phyloP scores from a whole-genome alignment of 2,329 filamentous ascomycete genomes.

The Arthroderma sp. region DNA sequence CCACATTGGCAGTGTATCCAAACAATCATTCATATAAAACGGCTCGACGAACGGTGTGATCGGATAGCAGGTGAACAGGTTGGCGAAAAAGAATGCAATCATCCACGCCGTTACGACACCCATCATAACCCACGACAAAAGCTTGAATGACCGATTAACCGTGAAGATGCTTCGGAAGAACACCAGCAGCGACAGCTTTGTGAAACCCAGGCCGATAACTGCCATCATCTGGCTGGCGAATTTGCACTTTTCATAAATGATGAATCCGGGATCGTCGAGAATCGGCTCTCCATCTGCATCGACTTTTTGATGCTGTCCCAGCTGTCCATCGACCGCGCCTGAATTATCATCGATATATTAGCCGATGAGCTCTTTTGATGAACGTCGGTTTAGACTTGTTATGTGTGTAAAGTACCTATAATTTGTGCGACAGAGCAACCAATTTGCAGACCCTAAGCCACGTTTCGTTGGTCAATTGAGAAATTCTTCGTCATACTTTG shows the following conservation, averaged over 20 bases:
- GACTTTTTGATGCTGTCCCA: background rate
- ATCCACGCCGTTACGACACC: background rate
- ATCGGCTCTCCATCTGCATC: background rate
- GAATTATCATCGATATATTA: background rate
- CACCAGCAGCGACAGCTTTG: background rate
- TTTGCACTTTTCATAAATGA: background rate
- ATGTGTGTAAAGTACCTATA: too few relatives aligned
- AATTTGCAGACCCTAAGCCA: too few relatives aligned
- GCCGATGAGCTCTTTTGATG: too few relatives aligned
- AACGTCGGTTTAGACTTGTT: too few relatives aligned
- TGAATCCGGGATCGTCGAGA: background rate
- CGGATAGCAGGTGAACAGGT: background rate
- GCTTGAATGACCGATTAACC: background rate
- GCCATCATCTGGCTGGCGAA: background rate
- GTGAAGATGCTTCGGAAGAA: background rate
- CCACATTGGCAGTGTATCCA: background rate
- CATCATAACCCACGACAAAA: background rate
- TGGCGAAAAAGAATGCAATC: background rate
- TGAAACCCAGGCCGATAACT: background rate
- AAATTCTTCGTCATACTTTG: too few relatives aligned
- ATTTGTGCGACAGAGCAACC: too few relatives aligned
- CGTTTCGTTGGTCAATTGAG: too few relatives aligned
- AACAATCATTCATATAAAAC: background rate
- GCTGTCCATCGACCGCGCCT: background rate
- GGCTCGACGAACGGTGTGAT: background rate